Evolutionary conservation across 2,329 filamentous ascomycete species (phyloP).

Genomic region (Clarireedia paspali): DNA sequence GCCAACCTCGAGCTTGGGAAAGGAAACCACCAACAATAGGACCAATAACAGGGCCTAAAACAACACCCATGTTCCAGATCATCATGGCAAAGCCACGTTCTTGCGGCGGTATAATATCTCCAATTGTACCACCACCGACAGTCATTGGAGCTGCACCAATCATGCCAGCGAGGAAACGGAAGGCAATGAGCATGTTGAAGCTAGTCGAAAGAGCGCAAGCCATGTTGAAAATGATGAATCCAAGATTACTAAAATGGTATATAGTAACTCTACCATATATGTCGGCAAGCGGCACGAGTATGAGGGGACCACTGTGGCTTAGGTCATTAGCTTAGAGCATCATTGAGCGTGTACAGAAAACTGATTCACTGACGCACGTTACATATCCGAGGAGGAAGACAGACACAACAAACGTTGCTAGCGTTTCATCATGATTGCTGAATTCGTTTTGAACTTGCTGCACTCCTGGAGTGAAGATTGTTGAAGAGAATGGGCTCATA

Average conservation of each 20-base stretch:
- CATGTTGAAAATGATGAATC: constrained; percentile 35
- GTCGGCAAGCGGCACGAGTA: constrained; percentile 53
- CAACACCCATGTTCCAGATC: constrained; percentile 36
- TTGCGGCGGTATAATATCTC: constrained; percentile 53
- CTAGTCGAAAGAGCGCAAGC: constrained; percentile 40
- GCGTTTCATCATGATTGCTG: constrained; percentile 30
- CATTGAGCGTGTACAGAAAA: background rate
- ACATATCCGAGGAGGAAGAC: constrained; percentile 26
- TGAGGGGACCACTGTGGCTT: constrained; percentile 38
- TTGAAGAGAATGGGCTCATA: constrained; percentile 36
- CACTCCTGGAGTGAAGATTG: constrained; percentile 42
- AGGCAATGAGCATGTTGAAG: constrained; percentile 42
- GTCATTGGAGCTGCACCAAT: constrained; percentile 49
- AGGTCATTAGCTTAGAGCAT: background rate
- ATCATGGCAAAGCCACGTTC: constrained; percentile 52
- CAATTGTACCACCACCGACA: constrained; percentile 53
- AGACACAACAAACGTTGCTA: constrained; percentile 36
- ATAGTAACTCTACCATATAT: constrained; percentile 46
- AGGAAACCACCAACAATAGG: constrained; percentile 43
- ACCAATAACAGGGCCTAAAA: constrained; percentile 32
- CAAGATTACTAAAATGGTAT: constrained; percentile 43
- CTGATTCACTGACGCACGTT: constrained; percentile 24
- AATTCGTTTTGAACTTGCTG: constrained; percentile 39
- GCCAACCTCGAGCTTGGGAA: constrained; percentile 38
- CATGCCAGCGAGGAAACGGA: constrained; percentile 53